A percentile compares a stretch with the other conserved stretches of the same genome.
These are phyloP conservation scores for Gentiana dahurica DNA, from an alignment of 257 asterid species.

Conservation along the genomic window DNA sequence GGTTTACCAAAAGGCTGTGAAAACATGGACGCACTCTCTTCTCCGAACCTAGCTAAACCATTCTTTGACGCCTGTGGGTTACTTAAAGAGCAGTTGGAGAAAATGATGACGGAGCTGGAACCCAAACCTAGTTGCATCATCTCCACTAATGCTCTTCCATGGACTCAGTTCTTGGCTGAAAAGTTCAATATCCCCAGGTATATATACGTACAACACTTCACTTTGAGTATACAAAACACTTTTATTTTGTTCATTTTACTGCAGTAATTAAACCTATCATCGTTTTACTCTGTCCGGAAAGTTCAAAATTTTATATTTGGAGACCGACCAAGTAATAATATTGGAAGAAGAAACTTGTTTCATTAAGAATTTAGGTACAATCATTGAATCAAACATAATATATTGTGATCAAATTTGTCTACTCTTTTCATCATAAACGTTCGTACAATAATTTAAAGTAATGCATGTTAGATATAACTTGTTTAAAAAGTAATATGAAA, in stretches of 20 bases:
- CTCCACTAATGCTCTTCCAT: slow-evolving; percentile 59
- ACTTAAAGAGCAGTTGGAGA: slow-evolving; percentile 44
- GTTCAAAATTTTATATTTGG: too few species aligned
- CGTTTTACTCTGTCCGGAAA: too few species aligned
- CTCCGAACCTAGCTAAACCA: slow-evolving; percentile 33
- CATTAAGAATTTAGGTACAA: too few species aligned
- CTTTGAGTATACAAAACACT: slow-evolving; percentile 15
- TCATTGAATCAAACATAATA: too few species aligned
- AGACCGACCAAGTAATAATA: too few species aligned
- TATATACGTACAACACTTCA: slow-evolving; percentile 16
- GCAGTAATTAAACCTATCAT: neutral
- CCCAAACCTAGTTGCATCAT: slow-evolving; percentile 66
- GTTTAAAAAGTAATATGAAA: too few species aligned
- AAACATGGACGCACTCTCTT: slow-evolving; percentile 65
- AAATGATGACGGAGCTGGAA: slow-evolving; percentile 8
- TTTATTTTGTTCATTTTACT: neutral
- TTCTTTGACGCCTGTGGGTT: slow-evolving; percentile 39
- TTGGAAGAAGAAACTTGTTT: too few species aligned
- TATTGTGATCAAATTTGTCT: too few species aligned
- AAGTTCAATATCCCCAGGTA: slow-evolving; percentile 42
- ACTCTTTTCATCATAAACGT: too few species aligned
- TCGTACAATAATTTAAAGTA: too few species aligned
- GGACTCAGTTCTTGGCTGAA: slow-evolving; percentile 50
- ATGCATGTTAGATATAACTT: too few species aligned
- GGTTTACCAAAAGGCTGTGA: slow-evolving; percentile 68